Conservation (phyloP, 768 basidiomycete species). For the Hericium erinaceus region DNA sequence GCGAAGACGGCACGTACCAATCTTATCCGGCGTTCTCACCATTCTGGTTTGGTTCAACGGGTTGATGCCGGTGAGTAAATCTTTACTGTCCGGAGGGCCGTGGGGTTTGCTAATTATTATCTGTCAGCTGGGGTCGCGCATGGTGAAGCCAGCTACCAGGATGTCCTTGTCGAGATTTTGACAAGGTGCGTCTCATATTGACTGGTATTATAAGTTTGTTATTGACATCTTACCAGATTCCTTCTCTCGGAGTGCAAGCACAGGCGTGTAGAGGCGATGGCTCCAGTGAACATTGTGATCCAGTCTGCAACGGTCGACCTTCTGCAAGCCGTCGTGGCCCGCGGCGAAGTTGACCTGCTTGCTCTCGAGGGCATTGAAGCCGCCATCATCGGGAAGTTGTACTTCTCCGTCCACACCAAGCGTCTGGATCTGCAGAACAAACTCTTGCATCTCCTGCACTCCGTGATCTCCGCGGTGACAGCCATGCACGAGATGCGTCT, state of each 20-base stretch:
- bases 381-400: constrained; percentile 66
- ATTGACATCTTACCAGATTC: constrained; percentile 36
- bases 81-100: background rate
- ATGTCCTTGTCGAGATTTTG: constrained; percentile 63
- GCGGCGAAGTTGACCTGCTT: constrained; percentile 65
- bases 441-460: constrained; percentile 83
- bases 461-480: constrained; percentile 62
- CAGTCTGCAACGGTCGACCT: constrained; percentile 76
- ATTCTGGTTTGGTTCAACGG: constrained; percentile 52
- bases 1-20: constrained; percentile 62
- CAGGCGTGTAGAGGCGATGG: constrained; percentile 40
- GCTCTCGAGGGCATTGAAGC: constrained; percentile 59
- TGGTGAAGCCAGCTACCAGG: constrained; percentile 62
- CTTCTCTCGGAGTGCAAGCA: constrained; percentile 69
- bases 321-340: constrained; percentile 70
- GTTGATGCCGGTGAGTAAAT: constrained; percentile 44
- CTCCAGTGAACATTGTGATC: constrained; percentile 48
- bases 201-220: background rate
- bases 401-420: constrained; percentile 54
- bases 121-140: constrained; percentile 20
- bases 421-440: constrained; percentile 88
- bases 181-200: constrained; percentile 42
- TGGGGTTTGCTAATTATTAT: constrained; percentile 4
- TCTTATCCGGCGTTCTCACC: constrained; percentile 53
- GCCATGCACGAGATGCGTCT: constrained; percentile 21